Evolutionary conservation across 176 grass and related monocot genomes (phyloP), one percentile per base, ranked within the genome.

Genomic region (Musa acuminata): DNA sequence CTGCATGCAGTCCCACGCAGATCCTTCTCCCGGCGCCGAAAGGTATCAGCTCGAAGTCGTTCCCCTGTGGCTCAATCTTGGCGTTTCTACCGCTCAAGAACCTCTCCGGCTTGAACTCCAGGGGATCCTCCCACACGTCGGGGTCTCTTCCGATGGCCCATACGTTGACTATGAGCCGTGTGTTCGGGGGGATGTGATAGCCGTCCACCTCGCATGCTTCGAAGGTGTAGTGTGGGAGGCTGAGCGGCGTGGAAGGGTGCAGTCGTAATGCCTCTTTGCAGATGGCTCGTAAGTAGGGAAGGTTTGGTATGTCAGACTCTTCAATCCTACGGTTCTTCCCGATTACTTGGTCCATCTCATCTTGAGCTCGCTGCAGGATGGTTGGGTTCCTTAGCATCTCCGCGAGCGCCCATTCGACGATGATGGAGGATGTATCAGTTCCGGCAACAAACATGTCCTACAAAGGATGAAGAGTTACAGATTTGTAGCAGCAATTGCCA

Each of bases 101-200:
- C 29, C 29, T 29, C 29, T 3, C 29, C 29, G 29, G 29, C 29
- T 29, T 29, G 13, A 85, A 85, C 51, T 62, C 65, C 8, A 75
- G 64, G 3, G 83, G 83, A 10, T 81, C 29, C 16, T 74, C 20
- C 83, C 83, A 85, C 25, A 71, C 49, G 13, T 53, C 13, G 1
- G 83, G 78, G 64, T 85, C 78, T 1, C 83, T 62, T 0, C 78
- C 83, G 49, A 85, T 72, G 12, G 83, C 83, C 83, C 83, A 85
- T 2, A 85, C 52, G 64, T 85, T 85, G 11, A 85, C 72, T 0
- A 85, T 17, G 16, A 85, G 64, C 12, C 75, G 23, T 9, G 66
- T 78, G 23, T 76, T 49, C 8, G 69, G 58, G 0, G 83, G 83
- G 55, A 85, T 81, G 14, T 55, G 23, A 54, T 72, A 81, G 13